These are phyloP conservation scores for Sordariomycetes sp. DNA, from an alignment of 2,329 filamentous ascomycete species.

Conservation along the genomic window DNA sequence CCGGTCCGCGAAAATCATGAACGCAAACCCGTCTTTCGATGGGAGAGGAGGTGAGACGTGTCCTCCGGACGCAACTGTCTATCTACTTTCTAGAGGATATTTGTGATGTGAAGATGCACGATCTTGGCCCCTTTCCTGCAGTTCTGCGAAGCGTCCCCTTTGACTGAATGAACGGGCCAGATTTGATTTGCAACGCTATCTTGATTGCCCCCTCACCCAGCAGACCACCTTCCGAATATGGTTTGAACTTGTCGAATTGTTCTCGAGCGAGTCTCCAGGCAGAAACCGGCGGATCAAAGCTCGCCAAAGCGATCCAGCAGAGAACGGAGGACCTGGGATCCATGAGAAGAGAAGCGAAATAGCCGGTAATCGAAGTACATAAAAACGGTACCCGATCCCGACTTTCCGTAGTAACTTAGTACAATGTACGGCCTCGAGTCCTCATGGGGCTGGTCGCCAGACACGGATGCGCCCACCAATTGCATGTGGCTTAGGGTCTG, in stretches of 20 bases:
- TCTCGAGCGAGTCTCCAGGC: background rate
- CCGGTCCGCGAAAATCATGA: background rate
- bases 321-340: background rate
- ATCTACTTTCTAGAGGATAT: background rate
- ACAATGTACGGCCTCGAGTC: background rate
- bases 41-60: background rate
- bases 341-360: background rate
- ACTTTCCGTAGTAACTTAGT: background rate
- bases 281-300: background rate
- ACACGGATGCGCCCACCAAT: background rate
- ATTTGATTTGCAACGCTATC: background rate
- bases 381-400: background rate
- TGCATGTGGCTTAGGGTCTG: background rate
- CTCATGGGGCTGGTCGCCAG: background rate
- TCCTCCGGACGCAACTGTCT: background rate
- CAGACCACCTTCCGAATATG: background rate
- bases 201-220: background rate
- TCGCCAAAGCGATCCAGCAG: background rate
- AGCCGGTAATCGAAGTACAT: background rate
- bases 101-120: background rate
- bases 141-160: background rate
- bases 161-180: background rate
- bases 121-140: background rate
- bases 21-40: background rate
- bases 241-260: background rate